phyloP scores from a whole-genome alignment of 805 yeast species.

The Jamesozyma rosinii region DNA sequence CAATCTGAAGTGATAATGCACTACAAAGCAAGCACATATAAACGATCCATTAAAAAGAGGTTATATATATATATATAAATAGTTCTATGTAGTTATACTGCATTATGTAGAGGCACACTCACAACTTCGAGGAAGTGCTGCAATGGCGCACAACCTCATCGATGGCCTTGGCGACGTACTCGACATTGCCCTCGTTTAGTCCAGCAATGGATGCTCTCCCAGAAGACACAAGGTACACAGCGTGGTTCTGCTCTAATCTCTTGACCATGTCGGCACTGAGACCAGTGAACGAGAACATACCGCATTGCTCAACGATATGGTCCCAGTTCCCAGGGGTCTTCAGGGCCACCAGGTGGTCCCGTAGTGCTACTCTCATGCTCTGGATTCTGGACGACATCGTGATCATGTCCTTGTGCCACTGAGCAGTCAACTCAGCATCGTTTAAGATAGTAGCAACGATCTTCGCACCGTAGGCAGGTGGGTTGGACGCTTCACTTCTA shows the following conservation, averaged over 20 bases:
- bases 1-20: neutral
- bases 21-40: neutral
- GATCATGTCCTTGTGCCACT: constrained; percentile 77
- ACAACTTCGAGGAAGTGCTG: constrained; percentile 30
- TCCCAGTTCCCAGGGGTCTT: constrained; percentile 88
- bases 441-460: constrained; percentile 68
- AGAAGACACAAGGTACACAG: constrained; percentile 66
- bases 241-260: constrained; percentile 67
- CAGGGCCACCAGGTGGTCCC: constrained; percentile 49
- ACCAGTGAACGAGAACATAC: constrained; percentile 96
- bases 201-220: constrained; percentile 96
- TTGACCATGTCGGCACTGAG: constrained; percentile 66
- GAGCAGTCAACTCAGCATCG: constrained; percentile 54
- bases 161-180: constrained; percentile 68
- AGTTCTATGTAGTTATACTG: neutral
- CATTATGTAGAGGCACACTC: neutral
- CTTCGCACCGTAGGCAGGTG: constrained; percentile 94
- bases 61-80: too few species aligned
- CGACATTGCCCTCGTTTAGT: constrained; percentile 68
- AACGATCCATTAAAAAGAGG: too few species aligned
- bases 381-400: constrained; percentile 82
- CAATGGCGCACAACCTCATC: constrained; percentile 58
- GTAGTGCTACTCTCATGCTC: constrained; percentile 64
- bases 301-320: constrained; percentile 82
- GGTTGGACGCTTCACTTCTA: constrained; percentile 82